Base-by-base conservation (phyloP, 129 eudicot genomes). In the Silybum marianum region DNA sequence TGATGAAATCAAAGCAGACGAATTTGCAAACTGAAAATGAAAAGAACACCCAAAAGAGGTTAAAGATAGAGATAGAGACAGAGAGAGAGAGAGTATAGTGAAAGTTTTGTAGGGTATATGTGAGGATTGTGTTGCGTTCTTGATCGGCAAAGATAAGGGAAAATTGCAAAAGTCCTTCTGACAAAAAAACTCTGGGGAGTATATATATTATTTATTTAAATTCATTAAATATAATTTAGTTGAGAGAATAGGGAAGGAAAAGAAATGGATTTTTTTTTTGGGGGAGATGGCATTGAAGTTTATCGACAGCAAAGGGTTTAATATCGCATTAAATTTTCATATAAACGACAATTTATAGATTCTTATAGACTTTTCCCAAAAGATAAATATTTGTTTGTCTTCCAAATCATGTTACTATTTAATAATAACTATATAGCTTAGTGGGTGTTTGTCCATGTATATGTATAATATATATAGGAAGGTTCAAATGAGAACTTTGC, bases 91-190 rank as follows among this genome's bases (percentile, higher is more conserved):
- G 26, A 58, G 28, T 68, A 80, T 73, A 60, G 44, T 80, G 9
- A 72, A 71, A 80, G 44, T 63, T 80, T 6, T n/a, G 58, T 24
- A 62, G 78, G 84, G 28, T 62, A 11, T 80, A 25, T 81, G 69
- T 81, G 85, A 79, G 80, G 85, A 74, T 65, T 75, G 81, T 48
- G 70, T 82, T 82, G 77, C 81, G 77, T 83, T 76, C 19, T 83
- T 77, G 86, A 83, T 83, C 86, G 86, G 82, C 82, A 83, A 77
- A 83, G 86, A 83, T 77, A 83, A 83, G 86, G 86, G 75, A 71
- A 77, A 77, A 72, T 58, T 62, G 82, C 34, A 72, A 38, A 38
- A 71, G 77, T 76, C 67, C 24, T 70, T 76, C 86, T 76, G 78
- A 83, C 86, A 77, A 69, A 32, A 32, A 82, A 71, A 75, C 80